Base-by-base conservation (phyloP, 805 yeast species). In the Dipodascopsis uninucleata region DNA sequence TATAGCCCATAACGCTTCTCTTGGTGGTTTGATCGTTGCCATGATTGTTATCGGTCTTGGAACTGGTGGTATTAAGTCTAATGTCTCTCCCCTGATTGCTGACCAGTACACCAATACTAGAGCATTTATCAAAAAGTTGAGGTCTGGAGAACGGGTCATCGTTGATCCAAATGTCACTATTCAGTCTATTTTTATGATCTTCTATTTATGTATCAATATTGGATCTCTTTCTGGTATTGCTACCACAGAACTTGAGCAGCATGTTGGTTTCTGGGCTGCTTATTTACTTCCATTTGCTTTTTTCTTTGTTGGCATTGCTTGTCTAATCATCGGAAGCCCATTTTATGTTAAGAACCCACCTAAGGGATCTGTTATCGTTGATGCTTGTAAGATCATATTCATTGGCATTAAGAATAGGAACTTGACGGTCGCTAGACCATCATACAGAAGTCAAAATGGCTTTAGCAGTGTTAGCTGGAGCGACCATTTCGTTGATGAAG, bases 31-130 rank as follows among this genome's bases (percentile, higher is more conserved):
- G 47, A 61, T 76, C 39, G 69, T 71, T 34, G 72, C 78, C 25
- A 74, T 79, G 65, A 65, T 78, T 47, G 64, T 78, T 41, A 76
- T 85, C 57, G 90, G 90, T 55, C 56, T 82, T 31, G 90, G 87
- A 31, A 81, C 93, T 25, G 93, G 93, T 59, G 82, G 87, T 56
- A 85, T 85, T 61, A 85, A 85, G 63, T 72, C 88, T 31, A 83
- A 84, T 58, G 78, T 84, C 24, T 77, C 87, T 4, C 82, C 84
- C 16, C 71, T 85, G 61, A 78, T 85, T 61, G 89, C 87, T 36
- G 85, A 81, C 58, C 86, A 81, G 65, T 79, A 76, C 60, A 79
- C 81, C 35, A 75, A 78, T 61, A 69, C 75, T 45, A 71, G 74
- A 55, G 82, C 79, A 52, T 77, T 74, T 39, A 76, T 85, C 43